Evolutionary conservation across 2,329 filamentous ascomycete genomes (phyloP).

Genomic region (Metarhizium anisopliae): DNA sequence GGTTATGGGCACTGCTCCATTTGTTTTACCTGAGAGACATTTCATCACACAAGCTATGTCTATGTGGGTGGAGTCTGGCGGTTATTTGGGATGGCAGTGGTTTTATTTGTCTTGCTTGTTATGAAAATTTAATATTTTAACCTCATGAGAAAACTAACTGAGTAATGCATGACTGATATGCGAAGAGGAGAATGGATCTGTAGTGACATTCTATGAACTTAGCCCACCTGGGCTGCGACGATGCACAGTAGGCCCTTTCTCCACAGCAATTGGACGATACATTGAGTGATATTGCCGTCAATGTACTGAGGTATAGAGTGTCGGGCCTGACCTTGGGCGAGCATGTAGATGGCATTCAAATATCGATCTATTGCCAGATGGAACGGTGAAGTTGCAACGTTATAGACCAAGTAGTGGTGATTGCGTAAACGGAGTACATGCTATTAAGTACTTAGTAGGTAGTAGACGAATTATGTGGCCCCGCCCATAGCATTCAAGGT

Average conservation of each 20-base stretch:
- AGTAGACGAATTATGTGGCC: not conserved
- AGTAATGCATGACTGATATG: not conserved
- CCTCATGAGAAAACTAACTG: not conserved
- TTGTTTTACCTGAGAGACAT: not conserved
- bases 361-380: too few species aligned
- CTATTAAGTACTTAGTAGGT: not conserved
- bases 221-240: not conserved
- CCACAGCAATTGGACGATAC: not conserved
- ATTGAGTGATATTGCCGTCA: not conserved
- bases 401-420: too few species aligned
- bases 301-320: too few species aligned
- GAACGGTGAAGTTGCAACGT: too few species aligned
- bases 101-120: slow-evolving; percentile 15
- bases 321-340: too few species aligned
- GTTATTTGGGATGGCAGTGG: slow-evolving; percentile 17
- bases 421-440: too few species aligned
- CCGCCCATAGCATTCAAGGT: too few species aligned
- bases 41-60: not conserved
- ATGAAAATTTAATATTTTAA: slow-evolving; percentile 20
- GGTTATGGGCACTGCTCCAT: not conserved
- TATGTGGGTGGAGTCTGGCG: slow-evolving; percentile 14
- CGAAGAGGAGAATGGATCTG: not conserved
- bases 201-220: not conserved
- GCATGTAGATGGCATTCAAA: too few species aligned
- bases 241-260: not conserved